Evolutionary conservation across 352 stramenopile species (phyloP).

Genomic region (Pythium phragmitis): DNA sequence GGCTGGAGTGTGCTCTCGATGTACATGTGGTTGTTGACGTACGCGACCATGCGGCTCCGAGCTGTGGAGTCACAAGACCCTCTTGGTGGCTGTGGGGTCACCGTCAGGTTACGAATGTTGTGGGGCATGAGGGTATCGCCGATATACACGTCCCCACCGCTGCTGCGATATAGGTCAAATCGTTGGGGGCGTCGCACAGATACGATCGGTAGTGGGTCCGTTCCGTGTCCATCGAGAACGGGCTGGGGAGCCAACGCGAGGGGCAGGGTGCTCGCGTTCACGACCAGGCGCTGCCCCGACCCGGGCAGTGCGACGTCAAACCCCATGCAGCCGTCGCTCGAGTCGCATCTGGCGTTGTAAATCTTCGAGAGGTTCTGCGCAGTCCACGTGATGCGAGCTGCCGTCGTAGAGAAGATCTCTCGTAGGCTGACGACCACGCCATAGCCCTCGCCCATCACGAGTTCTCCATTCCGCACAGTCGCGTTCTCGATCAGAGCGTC

Average conservation of each 20-base stretch:
- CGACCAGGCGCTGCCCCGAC: background rate
- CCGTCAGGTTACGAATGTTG: background rate
- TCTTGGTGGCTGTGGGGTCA: background rate
- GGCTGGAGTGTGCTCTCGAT: background rate
- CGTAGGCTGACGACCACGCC: background rate
- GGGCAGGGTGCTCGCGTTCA: background rate
- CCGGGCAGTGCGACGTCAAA: background rate
- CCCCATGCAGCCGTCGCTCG: background rate
- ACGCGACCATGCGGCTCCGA: background rate
- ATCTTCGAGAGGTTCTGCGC: background rate
- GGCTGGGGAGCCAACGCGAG: background rate
- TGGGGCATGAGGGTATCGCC: slow-evolving; percentile 2
- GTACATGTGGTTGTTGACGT: slow-evolving; percentile 1
- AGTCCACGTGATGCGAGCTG: background rate
- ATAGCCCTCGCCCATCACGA: background rate
- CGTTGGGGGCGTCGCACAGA: background rate
- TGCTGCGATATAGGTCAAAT: background rate
- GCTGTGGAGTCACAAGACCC: background rate
- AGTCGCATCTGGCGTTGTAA: background rate
- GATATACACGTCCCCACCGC: background rate
- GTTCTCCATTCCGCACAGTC: background rate
- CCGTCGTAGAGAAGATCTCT: background rate
- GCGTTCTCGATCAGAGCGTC: background rate
- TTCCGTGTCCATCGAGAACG: background rate
- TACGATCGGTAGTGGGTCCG: background rate